Percentiles rank a stretch among this genome's conserved stretches.
phyloP scores from a whole-genome alignment of 345 rosid genomes.

The Eucalyptus erythrocorys region DNA sequence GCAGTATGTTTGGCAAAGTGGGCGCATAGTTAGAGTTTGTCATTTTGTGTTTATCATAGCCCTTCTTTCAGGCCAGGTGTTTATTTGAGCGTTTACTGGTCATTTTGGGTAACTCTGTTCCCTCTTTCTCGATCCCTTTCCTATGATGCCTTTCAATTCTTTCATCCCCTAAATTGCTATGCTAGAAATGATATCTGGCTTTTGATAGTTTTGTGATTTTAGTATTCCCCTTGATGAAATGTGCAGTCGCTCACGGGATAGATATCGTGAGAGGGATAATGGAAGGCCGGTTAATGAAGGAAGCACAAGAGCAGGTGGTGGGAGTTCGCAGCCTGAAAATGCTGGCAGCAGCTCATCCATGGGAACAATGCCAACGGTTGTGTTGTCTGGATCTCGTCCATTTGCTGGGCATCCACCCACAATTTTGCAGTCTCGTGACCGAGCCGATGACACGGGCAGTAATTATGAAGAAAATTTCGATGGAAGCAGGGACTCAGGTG shows the following conservation, averaged over 20 bases:
- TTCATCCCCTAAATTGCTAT: background rate
- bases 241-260: constrained; percentile 52
- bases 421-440: constrained; percentile 69
- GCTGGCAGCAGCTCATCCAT: constrained; percentile 17
- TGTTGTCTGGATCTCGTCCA: constrained; percentile 46
- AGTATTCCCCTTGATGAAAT: background rate
- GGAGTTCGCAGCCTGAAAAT: constrained; percentile 31
- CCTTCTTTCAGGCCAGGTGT: background rate
- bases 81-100: background rate
- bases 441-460: constrained; percentile 54
- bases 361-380: constrained; percentile 24
- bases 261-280: constrained; percentile 71
- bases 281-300: constrained; percentile 50
- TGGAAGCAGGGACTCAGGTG: constrained; percentile 75
- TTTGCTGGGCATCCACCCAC: constrained; percentile 66
- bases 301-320: constrained; percentile 19
- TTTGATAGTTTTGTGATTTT: background rate
- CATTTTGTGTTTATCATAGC: background rate
- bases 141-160: background rate
- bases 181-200: background rate
- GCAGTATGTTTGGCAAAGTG: background rate
- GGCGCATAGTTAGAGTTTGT: background rate
- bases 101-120: background rate
- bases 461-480: constrained; percentile 60
- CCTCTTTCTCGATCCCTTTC: background rate